A percentile compares a stretch with the other conserved stretches of the same genome.
Evolutionary conservation across 768 basidiomycete genomes (phyloP).

Genomic region (Boletus rex-veris): DNA sequence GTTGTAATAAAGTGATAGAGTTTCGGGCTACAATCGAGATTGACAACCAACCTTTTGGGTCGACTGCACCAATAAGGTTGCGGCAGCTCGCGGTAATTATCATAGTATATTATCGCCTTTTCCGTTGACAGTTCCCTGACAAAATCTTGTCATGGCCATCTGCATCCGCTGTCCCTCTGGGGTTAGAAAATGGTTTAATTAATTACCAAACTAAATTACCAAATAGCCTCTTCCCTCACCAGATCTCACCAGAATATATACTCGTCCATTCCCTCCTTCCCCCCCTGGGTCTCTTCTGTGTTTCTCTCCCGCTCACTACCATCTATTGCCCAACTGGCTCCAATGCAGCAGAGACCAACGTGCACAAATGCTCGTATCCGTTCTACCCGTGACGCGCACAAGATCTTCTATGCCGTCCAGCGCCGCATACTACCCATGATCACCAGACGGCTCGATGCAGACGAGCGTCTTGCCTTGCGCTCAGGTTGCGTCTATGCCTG

Average conservation of each 20-base stretch:
- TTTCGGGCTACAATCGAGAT: conserved; percentile 44
- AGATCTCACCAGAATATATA: conserved; percentile 37
- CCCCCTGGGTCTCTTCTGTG: conserved; percentile 1
- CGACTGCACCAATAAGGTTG: conserved; percentile 37
- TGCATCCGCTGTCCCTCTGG: conserved; percentile 16
- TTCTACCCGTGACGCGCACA: conserved; percentile 74
- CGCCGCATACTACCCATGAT: conserved; percentile 65
- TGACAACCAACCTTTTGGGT: conserved; percentile 41
- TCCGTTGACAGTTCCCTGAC: conserved; percentile 26
- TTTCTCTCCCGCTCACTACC: conserved; percentile 11
- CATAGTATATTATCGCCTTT: conserved; percentile 15
- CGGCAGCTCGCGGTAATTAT: conserved; percentile 27
- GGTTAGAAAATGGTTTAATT: conserved; percentile 35
- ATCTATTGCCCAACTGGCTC: conserved; percentile 4
- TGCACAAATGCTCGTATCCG: conserved; percentile 71
- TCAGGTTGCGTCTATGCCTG: conserved; percentile 50
- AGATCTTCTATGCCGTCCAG: conserved; percentile 72
- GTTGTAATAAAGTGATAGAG: conserved; percentile 56
- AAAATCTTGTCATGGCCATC: conserved; percentile 21
- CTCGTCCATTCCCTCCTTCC: conserved; percentile 18
- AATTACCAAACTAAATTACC: conserved; percentile 35
- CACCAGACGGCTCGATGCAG: conserved; percentile 71
- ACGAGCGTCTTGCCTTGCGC: conserved; percentile 59
- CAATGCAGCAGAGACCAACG: conserved; percentile 66
- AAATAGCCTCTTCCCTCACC: conserved; percentile 25